Evolutionary conservation across 2,329 filamentous ascomycete genomes (phyloP).

Genomic region (Penicillium sp.): DNA sequence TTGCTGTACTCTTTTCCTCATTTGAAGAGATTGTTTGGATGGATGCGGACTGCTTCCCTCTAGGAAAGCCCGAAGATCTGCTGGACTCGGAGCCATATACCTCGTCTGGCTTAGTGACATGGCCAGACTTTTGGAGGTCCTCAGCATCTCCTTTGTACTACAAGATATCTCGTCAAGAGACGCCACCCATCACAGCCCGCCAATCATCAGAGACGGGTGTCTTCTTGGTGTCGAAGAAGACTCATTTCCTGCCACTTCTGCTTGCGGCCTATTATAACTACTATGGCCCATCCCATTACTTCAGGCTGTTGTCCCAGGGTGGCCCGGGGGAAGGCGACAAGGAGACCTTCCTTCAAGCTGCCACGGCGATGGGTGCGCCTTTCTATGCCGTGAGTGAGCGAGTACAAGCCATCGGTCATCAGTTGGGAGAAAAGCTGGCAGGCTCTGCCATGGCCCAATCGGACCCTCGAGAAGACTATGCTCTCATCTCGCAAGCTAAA

Average conservation of each 20-base stretch:
- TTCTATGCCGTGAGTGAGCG: constrained; percentile 40
- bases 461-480: constrained; percentile 40
- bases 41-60: constrained; percentile 58
- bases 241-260: constrained; percentile 34
- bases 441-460: constrained; percentile 41
- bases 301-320: constrained; percentile 40
- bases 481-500: constrained; percentile 31
- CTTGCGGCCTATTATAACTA: constrained; percentile 41
- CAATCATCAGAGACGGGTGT: constrained; percentile 40
- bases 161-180: constrained; percentile 39
- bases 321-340: constrained; percentile 42
- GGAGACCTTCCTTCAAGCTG: constrained; percentile 40
- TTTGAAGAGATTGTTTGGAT: constrained; percentile 61
- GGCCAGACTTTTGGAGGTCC: constrained; percentile 57
- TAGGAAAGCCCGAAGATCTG: constrained; percentile 46
- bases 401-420: constrained; percentile 37
- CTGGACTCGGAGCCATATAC: constrained; percentile 55
- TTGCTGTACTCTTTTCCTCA: constrained; percentile 59
- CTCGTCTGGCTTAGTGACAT: constrained; percentile 55
- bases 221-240: constrained; percentile 39
- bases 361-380: constrained; percentile 31
- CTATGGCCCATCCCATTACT: constrained; percentile 39
- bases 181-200: constrained; percentile 34
- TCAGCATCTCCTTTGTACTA: constrained; percentile 47
- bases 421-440: constrained; percentile 26